A percentile compares a stretch with the other conserved stretches of the same genome.
Evolutionary conservation across 1,284 basidiomycete genomes (phyloP).

Genomic region (Amylostereum areolatum): DNA sequence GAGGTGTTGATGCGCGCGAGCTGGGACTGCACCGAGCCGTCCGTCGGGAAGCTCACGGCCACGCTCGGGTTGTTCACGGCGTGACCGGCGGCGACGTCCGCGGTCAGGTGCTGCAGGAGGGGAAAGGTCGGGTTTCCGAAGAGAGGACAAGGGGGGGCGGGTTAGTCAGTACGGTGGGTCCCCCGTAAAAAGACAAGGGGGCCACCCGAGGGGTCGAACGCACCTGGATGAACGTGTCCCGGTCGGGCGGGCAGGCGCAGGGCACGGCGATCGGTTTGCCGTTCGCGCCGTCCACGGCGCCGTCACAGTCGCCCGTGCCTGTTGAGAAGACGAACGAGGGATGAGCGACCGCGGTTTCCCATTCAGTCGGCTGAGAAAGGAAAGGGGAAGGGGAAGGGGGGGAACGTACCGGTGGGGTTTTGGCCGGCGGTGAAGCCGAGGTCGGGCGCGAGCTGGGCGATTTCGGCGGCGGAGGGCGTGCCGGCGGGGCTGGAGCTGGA

Average conservation of each 20-base stretch:
- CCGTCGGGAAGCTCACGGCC: constrained; percentile 28
- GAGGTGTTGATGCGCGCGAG: constrained; percentile 29
- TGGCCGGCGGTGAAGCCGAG: constrained; percentile 19
- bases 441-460: constrained; percentile 19
- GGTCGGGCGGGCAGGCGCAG: constrained; percentile 32
- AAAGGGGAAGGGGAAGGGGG: neutral
- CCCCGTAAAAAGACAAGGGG: neutral
- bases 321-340: neutral
- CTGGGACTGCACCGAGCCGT: constrained; percentile 24
- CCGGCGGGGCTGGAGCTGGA: constrained; percentile 9
- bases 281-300: constrained; percentile 21
- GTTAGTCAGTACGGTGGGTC: neutral
- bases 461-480: constrained; percentile 11
- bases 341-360: too few relatives aligned
- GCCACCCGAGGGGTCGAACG: constrained; percentile 1
- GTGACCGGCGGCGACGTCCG: constrained; percentile 30
- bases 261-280: constrained; percentile 32
- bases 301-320: constrained; percentile 29
- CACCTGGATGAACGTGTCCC: constrained; percentile 26
- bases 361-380: neutral
- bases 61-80: constrained; percentile 33
- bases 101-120: constrained; percentile 19
- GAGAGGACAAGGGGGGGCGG: too few relatives aligned
- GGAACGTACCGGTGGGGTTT: constrained; percentile 17
- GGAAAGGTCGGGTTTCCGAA: too few relatives aligned